Evolutionary conservation across 2,329 filamentous ascomycete genomes (phyloP).

Genomic region (Sporothrix luriei): DNA sequence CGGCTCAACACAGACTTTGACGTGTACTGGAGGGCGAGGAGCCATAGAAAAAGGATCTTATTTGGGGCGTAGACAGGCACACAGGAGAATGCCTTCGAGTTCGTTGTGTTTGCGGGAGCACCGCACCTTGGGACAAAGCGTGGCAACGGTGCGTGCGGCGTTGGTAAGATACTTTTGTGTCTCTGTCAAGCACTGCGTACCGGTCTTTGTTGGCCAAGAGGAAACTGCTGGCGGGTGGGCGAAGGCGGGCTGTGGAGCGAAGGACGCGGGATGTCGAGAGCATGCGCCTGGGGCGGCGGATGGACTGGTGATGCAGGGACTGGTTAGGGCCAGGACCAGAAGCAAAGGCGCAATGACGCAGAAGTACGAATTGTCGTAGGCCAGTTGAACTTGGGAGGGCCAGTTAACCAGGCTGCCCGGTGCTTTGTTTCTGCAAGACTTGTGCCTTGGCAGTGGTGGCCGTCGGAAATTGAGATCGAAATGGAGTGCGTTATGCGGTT

Average conservation of each 20-base stretch:
- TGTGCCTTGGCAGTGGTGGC: not conserved
- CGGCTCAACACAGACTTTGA: not conserved
- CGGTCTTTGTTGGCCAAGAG: not conserved
- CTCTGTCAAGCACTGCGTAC: not conserved
- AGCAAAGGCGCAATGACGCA: not conserved
- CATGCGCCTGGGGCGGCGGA: not conserved
- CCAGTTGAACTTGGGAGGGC: not conserved
- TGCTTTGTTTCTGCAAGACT: not conserved
- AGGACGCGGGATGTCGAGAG: conserved; percentile 11
- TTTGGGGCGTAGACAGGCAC: too few relatives aligned
- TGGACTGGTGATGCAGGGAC: conserved; percentile 8
- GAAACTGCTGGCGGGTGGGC: not conserved
- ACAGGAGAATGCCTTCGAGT: not conserved
- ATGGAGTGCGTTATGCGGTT: not conserved
- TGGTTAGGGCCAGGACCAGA: not conserved
- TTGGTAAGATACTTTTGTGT: not conserved
- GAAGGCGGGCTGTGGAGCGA: not conserved
- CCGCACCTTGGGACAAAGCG: not conserved
- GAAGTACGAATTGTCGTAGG: not conserved
- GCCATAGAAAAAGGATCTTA: not conserved
- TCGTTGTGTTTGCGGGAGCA: not conserved
- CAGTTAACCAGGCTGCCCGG: not conserved
- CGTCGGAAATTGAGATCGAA: not conserved
- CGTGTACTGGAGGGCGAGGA: not conserved
- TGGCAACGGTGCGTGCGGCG: not conserved